Evolutionary conservation across 768 basidiomycete genomes (phyloP).

Genomic region (Neoboletus magnificus): DNA sequence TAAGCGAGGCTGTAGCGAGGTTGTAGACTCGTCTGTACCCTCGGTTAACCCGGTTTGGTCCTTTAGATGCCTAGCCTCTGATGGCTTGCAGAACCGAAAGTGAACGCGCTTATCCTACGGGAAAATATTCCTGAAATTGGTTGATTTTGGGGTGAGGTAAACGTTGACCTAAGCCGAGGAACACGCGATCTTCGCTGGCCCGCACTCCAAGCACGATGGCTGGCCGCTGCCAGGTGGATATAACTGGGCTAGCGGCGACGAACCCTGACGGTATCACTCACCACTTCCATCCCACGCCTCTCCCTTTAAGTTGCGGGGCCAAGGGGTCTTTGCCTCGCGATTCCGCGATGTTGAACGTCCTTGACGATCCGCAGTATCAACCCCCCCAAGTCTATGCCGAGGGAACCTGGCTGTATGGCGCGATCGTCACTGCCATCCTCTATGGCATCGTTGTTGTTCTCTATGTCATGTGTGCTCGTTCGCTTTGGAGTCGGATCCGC

Average conservation of each 20-base stretch:
- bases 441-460: constrained; percentile 30
- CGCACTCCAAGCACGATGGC: background rate
- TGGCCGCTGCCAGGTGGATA: background rate
- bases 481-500: constrained; percentile 26
- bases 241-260: constrained; percentile 1
- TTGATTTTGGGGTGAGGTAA: background rate
- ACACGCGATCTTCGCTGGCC: background rate
- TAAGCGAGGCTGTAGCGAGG: no score
- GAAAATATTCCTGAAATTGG: background rate
- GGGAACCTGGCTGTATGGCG: constrained; percentile 31
- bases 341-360: constrained; percentile 15
- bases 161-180: background rate
- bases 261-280: background rate
- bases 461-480: constrained; percentile 24
- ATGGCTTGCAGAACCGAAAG: no score
- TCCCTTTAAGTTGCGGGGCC: background rate
- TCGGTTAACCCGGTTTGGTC: no score
- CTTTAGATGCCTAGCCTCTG: no score
- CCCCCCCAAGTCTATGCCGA: constrained; percentile 19
- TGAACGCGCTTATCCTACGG: background rate
- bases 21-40: no score
- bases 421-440: constrained; percentile 25
- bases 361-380: constrained; percentile 7
- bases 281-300: background rate
- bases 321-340: background rate